Evolutionary conservation across 768 basidiomycete genomes (phyloP).

Genomic region (Boletus subparvulus): DNA sequence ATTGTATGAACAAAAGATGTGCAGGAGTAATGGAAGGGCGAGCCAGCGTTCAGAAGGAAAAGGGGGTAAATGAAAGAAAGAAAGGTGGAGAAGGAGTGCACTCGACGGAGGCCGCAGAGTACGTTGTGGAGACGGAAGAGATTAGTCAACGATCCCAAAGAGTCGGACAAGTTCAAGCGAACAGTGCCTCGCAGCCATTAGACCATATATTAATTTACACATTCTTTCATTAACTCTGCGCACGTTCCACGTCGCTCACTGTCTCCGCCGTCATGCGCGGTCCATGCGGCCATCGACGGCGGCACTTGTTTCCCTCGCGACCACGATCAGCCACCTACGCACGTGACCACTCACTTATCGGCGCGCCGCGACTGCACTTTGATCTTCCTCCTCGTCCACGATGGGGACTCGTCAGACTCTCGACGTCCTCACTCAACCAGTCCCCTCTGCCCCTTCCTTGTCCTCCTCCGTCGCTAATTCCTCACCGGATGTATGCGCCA

Average conservation of each 20-base stretch:
- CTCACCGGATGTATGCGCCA: conserved; percentile 61
- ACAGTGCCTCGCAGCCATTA: too few species aligned
- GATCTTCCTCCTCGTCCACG: conserved; percentile 8
- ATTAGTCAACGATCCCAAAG: conserved; percentile 4
- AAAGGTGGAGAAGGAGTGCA: neutral
- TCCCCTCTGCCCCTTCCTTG: conserved; percentile 25
- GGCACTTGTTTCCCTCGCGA: conserved; percentile 12
- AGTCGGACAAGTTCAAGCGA: neutral
- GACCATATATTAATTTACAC: neutral
- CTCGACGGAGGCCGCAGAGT: conserved; percentile 5
- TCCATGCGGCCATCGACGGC: conserved; percentile 6
- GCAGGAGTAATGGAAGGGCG: conserved; percentile 11
- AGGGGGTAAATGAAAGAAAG: conserved; percentile 11
- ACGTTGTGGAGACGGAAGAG: conserved; percentile 18
- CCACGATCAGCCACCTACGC: neutral
- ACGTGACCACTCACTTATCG: conserved; percentile 13
- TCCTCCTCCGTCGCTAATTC: conserved; percentile 8
- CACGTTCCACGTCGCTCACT: conserved; percentile 3
- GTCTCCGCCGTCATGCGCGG: conserved; percentile 8
- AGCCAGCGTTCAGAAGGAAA: conserved; percentile 25
- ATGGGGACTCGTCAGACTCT: conserved; percentile 19
- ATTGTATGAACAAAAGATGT: conserved; percentile 9
- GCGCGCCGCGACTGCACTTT: conserved; percentile 7
- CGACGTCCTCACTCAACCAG: conserved; percentile 30
- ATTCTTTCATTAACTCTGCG: conserved; percentile 6